Percentiles rank a stretch among this genome's conserved stretches.
These are phyloP conservation scores for Brassica cretica DNA, from an alignment of 345 rosid genomes.

Conservation along the genomic window DNA sequence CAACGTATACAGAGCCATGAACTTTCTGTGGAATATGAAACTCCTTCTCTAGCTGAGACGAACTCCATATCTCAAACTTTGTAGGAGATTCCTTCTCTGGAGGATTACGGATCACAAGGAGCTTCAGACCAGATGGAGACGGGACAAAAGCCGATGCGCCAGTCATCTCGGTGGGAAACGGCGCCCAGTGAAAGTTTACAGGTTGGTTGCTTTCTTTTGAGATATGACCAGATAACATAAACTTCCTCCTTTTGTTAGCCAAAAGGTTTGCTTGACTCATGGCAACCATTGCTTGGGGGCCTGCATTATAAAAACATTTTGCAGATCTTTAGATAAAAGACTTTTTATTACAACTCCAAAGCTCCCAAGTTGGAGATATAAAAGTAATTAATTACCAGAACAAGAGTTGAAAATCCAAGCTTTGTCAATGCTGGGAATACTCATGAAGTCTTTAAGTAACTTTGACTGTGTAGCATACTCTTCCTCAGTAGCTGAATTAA, in stretches of 20 bases:
- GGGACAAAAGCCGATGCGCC: conserved; percentile 69
- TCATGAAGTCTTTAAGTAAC: conserved; percentile 65
- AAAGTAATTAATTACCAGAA: conserved; percentile 43
- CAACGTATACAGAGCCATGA: conserved; percentile 80
- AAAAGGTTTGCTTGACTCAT: conserved; percentile 78
- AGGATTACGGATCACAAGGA: conserved; percentile 74
- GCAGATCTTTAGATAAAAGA: neutral
- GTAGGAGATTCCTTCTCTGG: conserved; percentile 80
- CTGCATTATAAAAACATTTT: conserved; percentile 36
- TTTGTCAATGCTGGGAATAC: conserved; percentile 64
- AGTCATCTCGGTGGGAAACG: conserved; percentile 83
- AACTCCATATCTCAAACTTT: conserved; percentile 81
- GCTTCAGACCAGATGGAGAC: conserved; percentile 82
- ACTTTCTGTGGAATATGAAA: conserved; percentile 68
- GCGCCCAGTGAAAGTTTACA: conserved; percentile 64
- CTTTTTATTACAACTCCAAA: neutral
- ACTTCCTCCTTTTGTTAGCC: conserved; percentile 75
- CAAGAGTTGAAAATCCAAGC: conserved; percentile 73
- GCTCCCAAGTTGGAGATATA: neutral
- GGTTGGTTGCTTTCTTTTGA: conserved; percentile 44
- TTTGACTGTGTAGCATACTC: conserved; percentile 71
- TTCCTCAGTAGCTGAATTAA: conserved; percentile 51
- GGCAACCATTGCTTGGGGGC: conserved; percentile 68
- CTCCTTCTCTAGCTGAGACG: conserved; percentile 76
- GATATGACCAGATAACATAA: conserved; percentile 56